These are phyloP conservation scores for Rubia peregrina DNA, from an alignment of 305 asterid genomes.

Conservation along the genomic window DNA sequence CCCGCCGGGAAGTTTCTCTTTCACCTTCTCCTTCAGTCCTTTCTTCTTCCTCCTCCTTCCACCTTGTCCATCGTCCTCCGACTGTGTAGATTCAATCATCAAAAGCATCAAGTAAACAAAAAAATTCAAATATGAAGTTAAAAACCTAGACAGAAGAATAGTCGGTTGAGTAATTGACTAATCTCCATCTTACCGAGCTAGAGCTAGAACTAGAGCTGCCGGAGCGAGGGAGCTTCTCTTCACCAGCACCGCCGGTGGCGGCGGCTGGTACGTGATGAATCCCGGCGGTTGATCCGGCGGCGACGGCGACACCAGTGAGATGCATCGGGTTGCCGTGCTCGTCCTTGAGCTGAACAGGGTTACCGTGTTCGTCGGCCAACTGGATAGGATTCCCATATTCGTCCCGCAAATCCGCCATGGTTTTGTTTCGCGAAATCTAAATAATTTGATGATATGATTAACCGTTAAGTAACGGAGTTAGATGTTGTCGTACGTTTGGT, in stretches of 20 bases:
- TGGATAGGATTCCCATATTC: constrained; percentile 76
- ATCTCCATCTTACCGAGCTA: constrained; percentile 38
- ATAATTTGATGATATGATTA: no score
- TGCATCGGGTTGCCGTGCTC: constrained; percentile 80
- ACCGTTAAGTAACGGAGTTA: not conserved
- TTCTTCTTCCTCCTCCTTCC: constrained; percentile 49
- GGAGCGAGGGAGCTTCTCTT: constrained; percentile 38
- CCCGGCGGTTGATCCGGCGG: constrained; percentile 6
- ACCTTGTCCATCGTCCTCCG: constrained; percentile 77
- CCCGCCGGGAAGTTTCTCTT: constrained; percentile 50
- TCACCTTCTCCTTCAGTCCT: constrained; percentile 63
- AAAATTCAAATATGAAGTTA: not conserved
- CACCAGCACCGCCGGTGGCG: constrained; percentile 9
- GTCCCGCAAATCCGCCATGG: constrained; percentile 72
- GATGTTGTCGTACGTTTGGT: not conserved
- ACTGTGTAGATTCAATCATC: constrained; percentile 19
- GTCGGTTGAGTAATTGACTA: not conserved
- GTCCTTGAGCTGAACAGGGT: constrained; percentile 67
- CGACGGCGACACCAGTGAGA: constrained; percentile 61
- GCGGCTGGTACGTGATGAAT: not conserved
- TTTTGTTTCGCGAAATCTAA: not conserved
- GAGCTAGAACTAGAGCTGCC: constrained; percentile 59
- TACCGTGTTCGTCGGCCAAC: constrained; percentile 59
- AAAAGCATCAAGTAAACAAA: no score
- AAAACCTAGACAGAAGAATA: not conserved